Evolutionary conservation across 164 flowering plant genomes (phyloP).

Genomic region (Berberis vulgaris): DNA sequence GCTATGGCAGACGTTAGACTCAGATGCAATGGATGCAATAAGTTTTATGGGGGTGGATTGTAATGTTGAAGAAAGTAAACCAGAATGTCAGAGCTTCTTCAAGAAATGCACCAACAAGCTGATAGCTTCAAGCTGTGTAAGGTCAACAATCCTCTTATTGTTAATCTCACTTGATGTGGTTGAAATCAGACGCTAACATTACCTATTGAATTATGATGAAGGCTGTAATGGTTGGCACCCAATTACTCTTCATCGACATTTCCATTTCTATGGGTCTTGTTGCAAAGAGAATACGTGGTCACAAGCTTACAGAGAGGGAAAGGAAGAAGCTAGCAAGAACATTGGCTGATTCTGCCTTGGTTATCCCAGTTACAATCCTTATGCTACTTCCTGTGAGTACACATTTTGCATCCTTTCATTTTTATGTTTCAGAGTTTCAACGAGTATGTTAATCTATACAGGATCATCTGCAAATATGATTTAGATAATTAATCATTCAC

Average conservation of each 20-base stretch:
- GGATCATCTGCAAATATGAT: no score
- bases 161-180: neutral
- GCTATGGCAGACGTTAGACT: conserved; percentile 14
- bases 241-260: conserved; percentile 43
- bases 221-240: conserved; percentile 62
- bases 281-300: conserved; percentile 32
- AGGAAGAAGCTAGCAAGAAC: conserved; percentile 39
- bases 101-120: conserved; percentile 27
- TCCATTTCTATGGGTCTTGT: conserved; percentile 25
- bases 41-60: neutral
- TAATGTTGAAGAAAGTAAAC: conserved; percentile 10
- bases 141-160: conserved; percentile 13
- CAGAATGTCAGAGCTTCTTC: conserved; percentile 17
- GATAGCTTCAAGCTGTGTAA: conserved; percentile 41
- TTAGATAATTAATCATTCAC: no score
- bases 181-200: conserved; percentile 3
- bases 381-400: conserved; percentile 69
- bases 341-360: conserved; percentile 31
- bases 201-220: conserved; percentile 13
- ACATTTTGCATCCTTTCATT: neutral
- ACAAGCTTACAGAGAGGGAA: conserved; percentile 37
- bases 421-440: neutral
- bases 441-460: neutral
- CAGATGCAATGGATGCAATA: conserved; percentile 13
- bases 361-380: conserved; percentile 51